Evolutionary conservation across 2,329 filamentous ascomycete genomes (phyloP).

Genomic region (Botrytis deweyae): DNA sequence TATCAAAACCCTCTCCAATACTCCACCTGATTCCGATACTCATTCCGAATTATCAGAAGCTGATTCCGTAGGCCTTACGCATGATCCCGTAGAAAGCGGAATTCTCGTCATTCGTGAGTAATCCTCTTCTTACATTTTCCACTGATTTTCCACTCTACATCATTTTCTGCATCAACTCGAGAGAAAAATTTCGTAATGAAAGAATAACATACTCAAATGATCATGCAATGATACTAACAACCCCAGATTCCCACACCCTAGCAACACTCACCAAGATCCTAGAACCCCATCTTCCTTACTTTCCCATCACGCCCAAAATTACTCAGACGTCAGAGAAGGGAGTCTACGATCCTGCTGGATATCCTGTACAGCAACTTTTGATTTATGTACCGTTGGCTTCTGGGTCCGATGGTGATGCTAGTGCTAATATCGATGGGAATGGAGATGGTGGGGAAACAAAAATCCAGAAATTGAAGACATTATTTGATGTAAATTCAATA

Average conservation of each 20-base stretch:
- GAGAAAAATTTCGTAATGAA: fast-evolving
- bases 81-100: neutral
- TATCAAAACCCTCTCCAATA: neutral
- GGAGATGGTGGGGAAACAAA: too few relatives aligned
- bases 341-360: neutral
- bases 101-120: neutral
- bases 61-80: neutral
- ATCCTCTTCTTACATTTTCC: neutral
- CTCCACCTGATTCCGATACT: neutral
- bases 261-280: neutral
- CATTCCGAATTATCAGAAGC: neutral
- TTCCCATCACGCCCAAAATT: neutral
- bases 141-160: neutral
- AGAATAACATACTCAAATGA: neutral
- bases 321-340: neutral
- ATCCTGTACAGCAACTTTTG: neutral
- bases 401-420: neutral
- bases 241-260: neutral
- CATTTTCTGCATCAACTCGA: fast-evolving
- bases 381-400: neutral
- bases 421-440: neutral
- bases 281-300: neutral
- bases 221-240: neutral
- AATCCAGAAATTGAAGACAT: neutral
- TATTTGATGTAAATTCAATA: neutral